Conservation (phyloP, 192 early-diverging fungal genomes). For the Mortierella hygrophila region DNA sequence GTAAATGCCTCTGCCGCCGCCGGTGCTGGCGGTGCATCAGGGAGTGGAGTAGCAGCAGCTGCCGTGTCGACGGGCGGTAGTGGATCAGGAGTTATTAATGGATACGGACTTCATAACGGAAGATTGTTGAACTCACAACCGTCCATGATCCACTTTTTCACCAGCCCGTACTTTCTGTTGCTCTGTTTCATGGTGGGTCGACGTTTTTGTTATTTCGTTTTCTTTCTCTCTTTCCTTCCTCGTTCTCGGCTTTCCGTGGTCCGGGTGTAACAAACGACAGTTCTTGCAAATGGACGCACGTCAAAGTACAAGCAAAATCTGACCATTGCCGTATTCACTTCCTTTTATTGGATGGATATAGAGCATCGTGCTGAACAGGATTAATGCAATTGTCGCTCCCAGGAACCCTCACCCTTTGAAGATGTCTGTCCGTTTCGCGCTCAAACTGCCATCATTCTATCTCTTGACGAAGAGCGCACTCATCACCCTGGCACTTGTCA, state of each 20-base stretch:
- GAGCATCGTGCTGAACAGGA: constrained; percentile 63
- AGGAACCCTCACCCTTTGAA: constrained; percentile 59
- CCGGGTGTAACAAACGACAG: background rate
- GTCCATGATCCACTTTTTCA: constrained; percentile 54
- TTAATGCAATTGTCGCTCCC: constrained; percentile 63
- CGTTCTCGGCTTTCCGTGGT: background rate
- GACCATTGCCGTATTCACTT: background rate
- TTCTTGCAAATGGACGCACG: background rate
- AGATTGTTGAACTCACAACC: constrained; percentile 36
- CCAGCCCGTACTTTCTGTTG: constrained; percentile 48
- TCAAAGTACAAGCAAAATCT: background rate
- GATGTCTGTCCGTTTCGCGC: constrained; percentile 51
- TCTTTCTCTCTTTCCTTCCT: background rate
- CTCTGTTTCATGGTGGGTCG: constrained; percentile 53
- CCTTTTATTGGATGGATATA: background rate
- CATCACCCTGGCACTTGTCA: constrained; percentile 40
- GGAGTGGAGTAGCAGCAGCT: background rate
- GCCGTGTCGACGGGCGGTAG: background rate
- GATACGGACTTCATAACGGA: background rate
- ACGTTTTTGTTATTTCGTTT: background rate
- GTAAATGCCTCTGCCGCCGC: background rate
- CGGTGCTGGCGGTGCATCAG: background rate
- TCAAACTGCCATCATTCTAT: constrained; percentile 60
- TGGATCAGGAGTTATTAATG: background rate
- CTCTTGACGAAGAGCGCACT: constrained; percentile 55